A percentile compares a stretch with the other conserved stretches of the same genome.
Evolutionary conservation across 2,329 filamentous ascomycete species (phyloP).

Genomic region (Curvularia sp.): DNA sequence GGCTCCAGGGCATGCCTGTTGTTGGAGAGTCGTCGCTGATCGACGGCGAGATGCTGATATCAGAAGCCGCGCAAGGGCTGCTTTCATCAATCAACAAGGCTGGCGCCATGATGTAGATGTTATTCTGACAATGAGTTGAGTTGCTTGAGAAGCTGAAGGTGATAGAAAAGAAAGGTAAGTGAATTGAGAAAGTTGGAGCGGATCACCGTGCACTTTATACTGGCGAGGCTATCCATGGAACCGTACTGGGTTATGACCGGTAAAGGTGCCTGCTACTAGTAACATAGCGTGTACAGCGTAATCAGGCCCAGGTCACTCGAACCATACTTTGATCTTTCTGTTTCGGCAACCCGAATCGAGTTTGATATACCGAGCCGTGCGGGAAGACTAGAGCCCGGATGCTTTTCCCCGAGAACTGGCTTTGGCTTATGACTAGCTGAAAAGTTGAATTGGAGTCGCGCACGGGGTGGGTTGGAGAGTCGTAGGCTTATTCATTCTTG

Average conservation of each 20-base stretch:
- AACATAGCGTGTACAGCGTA: constrained; percentile 17
- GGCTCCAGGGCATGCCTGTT: not conserved
- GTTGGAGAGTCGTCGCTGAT: not conserved
- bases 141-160: not conserved
- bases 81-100: constrained; percentile 11
- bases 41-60: constrained; percentile 3
- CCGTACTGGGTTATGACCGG: constrained; percentile 13
- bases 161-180: not conserved
- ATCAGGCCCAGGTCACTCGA: constrained; percentile 18
- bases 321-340: constrained; percentile 8
- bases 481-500: constrained; percentile 15
- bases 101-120: constrained; percentile 13
- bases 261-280: constrained; percentile 16
- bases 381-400: constrained; percentile 3
- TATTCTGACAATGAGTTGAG: not conserved
- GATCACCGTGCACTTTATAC: constrained; percentile 20
- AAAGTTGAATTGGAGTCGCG: not conserved
- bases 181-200: not conserved
- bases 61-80: not conserved
- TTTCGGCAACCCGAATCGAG: constrained; percentile 12
- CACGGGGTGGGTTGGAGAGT: constrained; percentile 11
- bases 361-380: constrained; percentile 6
- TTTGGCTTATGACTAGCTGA: constrained; percentile 2
- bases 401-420: not conserved
- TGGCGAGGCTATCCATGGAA: constrained; percentile 15